Base-by-base conservation (phyloP, 2,329 filamentous ascomycete species). In the Elsinoe necatrix region DNA sequence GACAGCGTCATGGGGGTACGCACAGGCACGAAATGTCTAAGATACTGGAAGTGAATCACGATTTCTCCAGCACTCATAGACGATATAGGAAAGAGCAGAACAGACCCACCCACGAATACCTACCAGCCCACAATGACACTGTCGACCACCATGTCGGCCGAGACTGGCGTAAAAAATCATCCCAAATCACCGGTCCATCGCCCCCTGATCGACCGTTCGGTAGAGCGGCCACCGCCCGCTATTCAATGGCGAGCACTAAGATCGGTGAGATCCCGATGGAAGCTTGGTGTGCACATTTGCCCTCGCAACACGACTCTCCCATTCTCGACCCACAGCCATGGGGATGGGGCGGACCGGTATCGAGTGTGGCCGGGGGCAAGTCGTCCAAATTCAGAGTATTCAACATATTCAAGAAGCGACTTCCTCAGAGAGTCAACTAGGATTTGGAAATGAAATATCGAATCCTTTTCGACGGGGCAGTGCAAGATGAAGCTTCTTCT, bases 301-400 rank as follows among this genome's bases (percentile, higher is more conserved):
- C 45, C 9, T n/a, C 16, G 20, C n/a, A 34, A 18, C 45, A 29
- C 4, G 25, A 50, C 45, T 12, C 34, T 6, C 14, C 34, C 34
- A 31, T 11, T 3, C 23, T 50, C 2, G 29, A 50, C 23, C 45
- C 45, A 12, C 5, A 31, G 16, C 48, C 48, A 20, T 52, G 48
- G 48, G 48, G 48, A n/a, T 52, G 48, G 48, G 48, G 48, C 48
- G 48, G 48, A 34, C 48, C 48, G 2, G 34, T 52, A 25, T 52
- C 48, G 16, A 52, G 48, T 9, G 20, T 52, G 16, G 48, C 18
- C 4, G 48, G 34, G n/a, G 48, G 48, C 31, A 52, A 52, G 31
- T 16, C 29, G 48, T 9, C 48, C 14, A 52, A 31, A 52, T 52
- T 52, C 16, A 29, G 48, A 4, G 16, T 52, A 6, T n/a, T 52